Base-by-base conservation (phyloP, 2,329 filamentous ascomycete genomes). In the Anthostomella pinea region DNA sequence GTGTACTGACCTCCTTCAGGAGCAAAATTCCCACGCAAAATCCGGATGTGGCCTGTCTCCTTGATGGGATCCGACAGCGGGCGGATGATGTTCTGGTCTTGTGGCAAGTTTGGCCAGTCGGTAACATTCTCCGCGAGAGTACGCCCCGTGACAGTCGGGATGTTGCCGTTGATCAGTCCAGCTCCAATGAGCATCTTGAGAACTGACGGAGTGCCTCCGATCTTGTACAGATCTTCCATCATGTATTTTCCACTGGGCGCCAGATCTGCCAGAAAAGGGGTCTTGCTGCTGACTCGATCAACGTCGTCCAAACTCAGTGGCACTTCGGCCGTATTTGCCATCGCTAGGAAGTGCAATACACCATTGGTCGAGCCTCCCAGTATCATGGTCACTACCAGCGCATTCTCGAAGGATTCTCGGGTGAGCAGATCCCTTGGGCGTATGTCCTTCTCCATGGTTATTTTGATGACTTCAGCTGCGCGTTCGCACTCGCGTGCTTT, bases 281-380 rank as follows among this genome's bases (percentile, higher is more conserved):
- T 87, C 58, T 86, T 85, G 66, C 91, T 76, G 57, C 81, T 86
- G 26, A 89, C 83, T 44, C 85, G 75, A 60, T 90, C 84, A 54
- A 95, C 75, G 60, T 95, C 89, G 59, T 93, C 86, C 22, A 95
- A 69, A 0, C 81, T 85, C 9, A 95, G 70, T 19, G 75, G 69
- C 1, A 95, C 83, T 45, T 82, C 85, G 22, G 88, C 89, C 1
- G 87, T 87, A 56, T 85, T 83, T 25, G 89, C 89, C 83, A 95
- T 95, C 51, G 89, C 89, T 30, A 95, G 77, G 57, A 94, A 83
- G 62, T 95, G 89, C 36, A 95, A 73, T 3, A 95, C 86, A 21
- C 85, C 86, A 60, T 95, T 95, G 37, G 89, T 95, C 33, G 82
- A 88, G 35, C 89, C 89, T 35, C 89, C 89, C n/a, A 95, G 73